Base-by-base conservation (phyloP, 352 stramenopile genomes). In the Globisporangium mamillatum region DNA sequence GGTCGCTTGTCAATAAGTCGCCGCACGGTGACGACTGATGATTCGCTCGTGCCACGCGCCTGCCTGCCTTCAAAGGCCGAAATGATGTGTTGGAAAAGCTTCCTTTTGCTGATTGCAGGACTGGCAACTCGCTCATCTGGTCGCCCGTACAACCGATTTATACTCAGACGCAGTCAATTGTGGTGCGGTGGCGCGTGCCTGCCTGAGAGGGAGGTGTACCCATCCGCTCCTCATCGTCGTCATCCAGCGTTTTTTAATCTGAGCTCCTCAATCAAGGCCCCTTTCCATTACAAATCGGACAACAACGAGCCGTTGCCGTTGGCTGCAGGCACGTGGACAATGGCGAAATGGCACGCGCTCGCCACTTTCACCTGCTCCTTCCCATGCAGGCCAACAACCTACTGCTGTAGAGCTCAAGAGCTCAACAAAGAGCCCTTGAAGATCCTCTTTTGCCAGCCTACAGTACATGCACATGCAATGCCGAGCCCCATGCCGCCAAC, bases 371-470 rank as follows among this genome's bases (percentile, higher is more conserved):
- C 8, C 16, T 44, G 18, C 55, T 44, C 29, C n/a, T 61, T 29
- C 29, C 25, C 41, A 48, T 7, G 20, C 14, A 48, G 41, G n/a
- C 41, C 16, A 4, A 48, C 38, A 46, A 12, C 7, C 29, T 8
- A 29, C 27, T 29, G 27, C 27, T 29, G 27, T 29, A 36, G 32
- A 36, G 32, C 32, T 36, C 32, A 34, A 3, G 53, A 38, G 53
- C 53, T 59, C 53, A 59, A 59, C 55, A n/a, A 61, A 46, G 55
- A 61, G 55, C 55, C 9, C 55, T 61, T 46, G 18, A 61, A 61
- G 55, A 46, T 64, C 58, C 16, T 4, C 20, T 36, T 29, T 22
- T 5, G 18, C 24, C n/a, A 27, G 32, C 32, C 12, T 44, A 53
- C 34, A 44, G 25, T 25, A 24, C 56, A 12, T 34, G 29, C 32